Evolutionary conservation across 768 basidiomycete species (phyloP), one percentile per base, ranked within the genome.

Genomic region (Austroboletus festivus): DNA sequence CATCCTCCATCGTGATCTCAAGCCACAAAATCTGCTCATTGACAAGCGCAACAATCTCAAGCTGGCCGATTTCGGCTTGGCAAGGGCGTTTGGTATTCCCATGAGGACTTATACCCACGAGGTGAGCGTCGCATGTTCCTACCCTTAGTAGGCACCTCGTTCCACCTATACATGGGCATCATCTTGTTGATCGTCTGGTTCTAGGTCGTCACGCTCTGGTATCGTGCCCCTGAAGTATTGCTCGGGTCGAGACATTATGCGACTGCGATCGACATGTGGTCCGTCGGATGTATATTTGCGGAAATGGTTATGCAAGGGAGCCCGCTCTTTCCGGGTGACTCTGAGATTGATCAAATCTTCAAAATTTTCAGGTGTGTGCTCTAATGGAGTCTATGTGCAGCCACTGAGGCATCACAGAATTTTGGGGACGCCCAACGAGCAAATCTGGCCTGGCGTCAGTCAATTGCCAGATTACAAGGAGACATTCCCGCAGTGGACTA

Each of bases 271-370:
- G 96, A 99, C 71, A 96, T 98, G 92, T 99, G 96, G 96, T 94
- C 92, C n/a, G 95, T 99, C 19, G 96, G 89, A 0, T 97, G 94
- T 63, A 98, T 99, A 65, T 92, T 96, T 62, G 95, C 95, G 8
- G 96, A 99, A 73, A 97, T 98, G 95, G 86, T 92, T 46, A 90
- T 94, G 87, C 79, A 82, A 51, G 89, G 89, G 56, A 84, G 64
- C 81, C 81, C 95, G 2, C 76, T 97, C 12, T 99, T 99, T 79
- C 95, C 96, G 20, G 96, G 96, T 5, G 96, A 99, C 71, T 98
- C 96, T 22, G 96, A 99, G 72, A 99, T 98, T 63, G 96, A 99
- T 71, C 96, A 99, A 74, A 98, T 98, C 55, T 98, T 98, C 81
- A 87, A 92, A 70, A 99, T 99, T 61, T 99, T 98, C 79, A 82